A percentile compares a stretch with the other conserved stretches of the same genome.
Conservation (phyloP, 2,329 filamentous ascomycete genomes). For the Fusarium circinatum region DNA sequence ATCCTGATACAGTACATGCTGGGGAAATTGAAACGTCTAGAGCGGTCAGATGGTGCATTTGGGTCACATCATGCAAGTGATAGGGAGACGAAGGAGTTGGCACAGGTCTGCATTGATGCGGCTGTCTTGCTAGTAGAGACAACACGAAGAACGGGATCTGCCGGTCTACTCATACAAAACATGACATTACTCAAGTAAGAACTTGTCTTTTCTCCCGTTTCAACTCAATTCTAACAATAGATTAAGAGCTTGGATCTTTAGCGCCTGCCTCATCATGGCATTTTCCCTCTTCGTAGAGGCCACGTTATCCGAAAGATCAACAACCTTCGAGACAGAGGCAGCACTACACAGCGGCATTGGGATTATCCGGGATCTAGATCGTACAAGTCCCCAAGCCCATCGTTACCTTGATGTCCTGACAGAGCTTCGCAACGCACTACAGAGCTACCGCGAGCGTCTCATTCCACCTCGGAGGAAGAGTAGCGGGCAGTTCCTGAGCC, state of each 20-base stretch:
- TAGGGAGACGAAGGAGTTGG: neutral
- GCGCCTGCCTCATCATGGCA: neutral
- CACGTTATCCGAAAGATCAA: neutral
- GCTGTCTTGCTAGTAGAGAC: neutral
- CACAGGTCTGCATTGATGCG: neutral
- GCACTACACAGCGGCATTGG: neutral
- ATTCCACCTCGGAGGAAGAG: neutral
- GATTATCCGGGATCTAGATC: neutral
- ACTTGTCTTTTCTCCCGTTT: no score
- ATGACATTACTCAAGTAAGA: neutral
- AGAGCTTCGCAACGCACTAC: neutral
- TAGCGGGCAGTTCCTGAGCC: neutral
- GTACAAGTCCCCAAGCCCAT: neutral
- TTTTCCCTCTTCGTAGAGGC: neutral
- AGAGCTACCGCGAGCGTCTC: neutral
- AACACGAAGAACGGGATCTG: neutral
- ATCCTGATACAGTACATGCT: neutral
- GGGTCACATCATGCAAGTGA: neutral
- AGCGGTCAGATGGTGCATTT: neutral
- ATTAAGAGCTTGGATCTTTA: neutral
- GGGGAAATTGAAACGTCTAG: neutral
- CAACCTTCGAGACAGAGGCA: neutral
- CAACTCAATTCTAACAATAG: accelerated
- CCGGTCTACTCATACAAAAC: neutral
- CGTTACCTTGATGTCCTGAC: neutral